Base-by-base conservation (phyloP, 2,329 filamentous ascomycete species). In the Pseudofabraea citricarpa region DNA sequence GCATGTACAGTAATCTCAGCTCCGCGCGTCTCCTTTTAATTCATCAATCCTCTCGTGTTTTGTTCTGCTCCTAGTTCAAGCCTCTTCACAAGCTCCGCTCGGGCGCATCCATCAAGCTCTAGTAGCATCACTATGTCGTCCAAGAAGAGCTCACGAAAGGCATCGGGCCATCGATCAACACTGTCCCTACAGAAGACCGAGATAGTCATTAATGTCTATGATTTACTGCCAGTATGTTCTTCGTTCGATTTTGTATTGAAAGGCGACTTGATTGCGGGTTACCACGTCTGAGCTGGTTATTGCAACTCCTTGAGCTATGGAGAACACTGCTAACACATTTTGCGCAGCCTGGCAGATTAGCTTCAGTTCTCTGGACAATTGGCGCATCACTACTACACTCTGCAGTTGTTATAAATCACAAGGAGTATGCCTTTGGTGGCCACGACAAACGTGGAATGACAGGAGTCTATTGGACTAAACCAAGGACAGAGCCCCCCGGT, bases 391-490 rank as follows among this genome's bases (percentile, higher is more conserved):
- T 94, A 24, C 76, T 93, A 5, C 88, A 94, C 62, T 87, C 87
- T 0, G 88, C 87, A 41, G 84, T 94, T 42, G 86, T 90, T 31
- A 87, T 93, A 64, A 83, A 83, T 60, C 79, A 83, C 53, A 78
- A 73, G 50, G 88, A 94, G 69, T 94, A 93, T 61, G 88, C 88
- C 18, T 94, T 88, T 57, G 88, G 88, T 33, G 88, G 88, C 2
- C 88, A 94, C 62, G 81, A 87, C 58, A 77, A 77, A 54, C 77
- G 70, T 39, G 77, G 77, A 19, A 64, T 83, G 44, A 91, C 85
- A 4, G 88, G 88, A 38, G 87, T 94, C 7, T 94, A 93, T 68
- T 90, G 82, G 81, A 91, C 87, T 13, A 81, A 73, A 49, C 87
- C 88, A 1, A 74, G 73, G 51, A 76, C 79, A 23, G 79, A 84